Conservation (phyloP, 179 eudicot genomes). For the Spinacia oleracea region DNA sequence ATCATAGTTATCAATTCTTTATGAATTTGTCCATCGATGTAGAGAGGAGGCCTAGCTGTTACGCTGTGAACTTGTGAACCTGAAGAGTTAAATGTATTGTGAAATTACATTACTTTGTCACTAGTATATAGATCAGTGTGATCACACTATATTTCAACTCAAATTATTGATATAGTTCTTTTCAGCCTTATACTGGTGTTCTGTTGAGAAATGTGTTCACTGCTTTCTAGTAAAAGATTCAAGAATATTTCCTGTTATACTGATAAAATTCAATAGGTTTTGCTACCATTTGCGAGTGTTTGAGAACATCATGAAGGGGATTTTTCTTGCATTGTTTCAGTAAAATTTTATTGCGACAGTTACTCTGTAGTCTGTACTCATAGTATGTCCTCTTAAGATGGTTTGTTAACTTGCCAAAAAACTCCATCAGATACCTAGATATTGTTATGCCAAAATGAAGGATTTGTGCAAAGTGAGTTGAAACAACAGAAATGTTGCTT, state of each 20-base stretch:
- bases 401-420: not conserved
- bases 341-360: not conserved
- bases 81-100: not conserved
- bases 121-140: not conserved
- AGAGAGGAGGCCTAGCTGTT: not conserved
- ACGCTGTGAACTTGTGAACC: constrained; percentile 5
- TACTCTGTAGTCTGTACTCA: not conserved
- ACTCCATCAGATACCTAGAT: not conserved
- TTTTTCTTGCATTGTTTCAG: not conserved
- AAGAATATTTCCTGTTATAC: not conserved
- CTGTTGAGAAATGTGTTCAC: too few relatives aligned
- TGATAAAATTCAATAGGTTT: not conserved
- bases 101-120: not conserved
- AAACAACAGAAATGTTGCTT: not conserved
- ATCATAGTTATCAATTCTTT: not conserved
- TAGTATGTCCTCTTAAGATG: not conserved
- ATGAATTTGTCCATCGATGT: not conserved
- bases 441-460: not conserved
- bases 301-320: not conserved
- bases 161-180: not conserved
- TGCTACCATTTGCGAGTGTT: not conserved
- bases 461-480: not conserved
- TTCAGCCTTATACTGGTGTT: not conserved
- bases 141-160: not conserved
- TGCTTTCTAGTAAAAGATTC: too few relatives aligned